These are phyloP conservation scores for Pythium vanterpoolii DNA, from an alignment of 352 stramenopile species.

Conservation along the genomic window DNA sequence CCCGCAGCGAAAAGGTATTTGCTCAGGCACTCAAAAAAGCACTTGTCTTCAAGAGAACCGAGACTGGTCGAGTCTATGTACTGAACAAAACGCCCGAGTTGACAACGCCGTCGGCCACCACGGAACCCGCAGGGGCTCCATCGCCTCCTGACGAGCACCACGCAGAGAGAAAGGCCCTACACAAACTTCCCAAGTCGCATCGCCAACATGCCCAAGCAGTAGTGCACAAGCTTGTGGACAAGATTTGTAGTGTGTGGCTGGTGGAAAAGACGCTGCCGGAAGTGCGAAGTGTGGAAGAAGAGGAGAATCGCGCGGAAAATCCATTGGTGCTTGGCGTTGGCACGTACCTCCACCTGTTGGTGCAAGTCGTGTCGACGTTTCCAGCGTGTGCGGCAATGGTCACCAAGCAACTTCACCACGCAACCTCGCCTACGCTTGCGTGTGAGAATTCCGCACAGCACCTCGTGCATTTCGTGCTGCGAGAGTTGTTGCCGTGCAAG, in stretches of 20 bases:
- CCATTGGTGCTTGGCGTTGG: constrained; percentile 41
- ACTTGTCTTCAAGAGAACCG: constrained; percentile 73
- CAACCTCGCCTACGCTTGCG: too few relatives aligned
- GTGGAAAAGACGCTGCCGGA: constrained; percentile 35
- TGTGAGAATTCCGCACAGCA: constrained; percentile 4
- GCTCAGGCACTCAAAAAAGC: constrained; percentile 64
- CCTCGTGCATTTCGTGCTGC: constrained; percentile 66
- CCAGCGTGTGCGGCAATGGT: constrained; percentile 64
- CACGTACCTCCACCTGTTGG: constrained; percentile 66
- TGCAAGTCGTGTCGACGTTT: constrained; percentile 71
- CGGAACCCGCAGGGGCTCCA: background rate
- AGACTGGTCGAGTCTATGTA: constrained; percentile 79
- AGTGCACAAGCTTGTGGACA: constrained; percentile 59
- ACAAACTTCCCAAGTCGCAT: constrained; percentile 65
- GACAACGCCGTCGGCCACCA: background rate
- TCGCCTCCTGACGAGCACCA: background rate
- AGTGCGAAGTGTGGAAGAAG: constrained; percentile 16
- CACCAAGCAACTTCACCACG: constrained; percentile 26
- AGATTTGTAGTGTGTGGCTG: constrained; percentile 53
- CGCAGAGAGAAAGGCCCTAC: constrained; percentile 17
- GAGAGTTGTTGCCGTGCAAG: constrained; percentile 69
- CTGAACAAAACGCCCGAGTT: constrained; percentile 19
- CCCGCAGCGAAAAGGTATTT: constrained; percentile 77
- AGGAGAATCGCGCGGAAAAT: background rate
- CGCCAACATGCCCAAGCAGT: constrained; percentile 61